These are phyloP conservation scores for Neolentinus lepideus DNA, from an alignment of 1,284 basidiomycete genomes.

Conservation along the genomic window DNA sequence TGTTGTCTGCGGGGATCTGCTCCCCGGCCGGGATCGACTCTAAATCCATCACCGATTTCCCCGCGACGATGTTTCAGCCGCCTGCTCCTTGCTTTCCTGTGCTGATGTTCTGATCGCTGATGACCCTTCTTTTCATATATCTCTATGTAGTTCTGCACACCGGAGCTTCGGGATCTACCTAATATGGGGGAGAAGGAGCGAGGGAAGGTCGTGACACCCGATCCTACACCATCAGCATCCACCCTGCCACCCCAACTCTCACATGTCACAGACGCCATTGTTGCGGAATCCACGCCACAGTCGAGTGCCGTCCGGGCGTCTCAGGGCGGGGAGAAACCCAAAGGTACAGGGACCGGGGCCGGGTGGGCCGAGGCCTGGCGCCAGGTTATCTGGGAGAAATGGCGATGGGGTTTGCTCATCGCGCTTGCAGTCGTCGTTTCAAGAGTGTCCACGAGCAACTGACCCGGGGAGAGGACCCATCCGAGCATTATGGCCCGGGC, in stretches of 20 bases:
- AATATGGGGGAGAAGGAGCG: slow-evolving; percentile 83
- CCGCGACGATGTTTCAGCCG: neutral
- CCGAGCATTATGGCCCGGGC: neutral
- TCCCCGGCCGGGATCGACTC: slow-evolving; percentile 5
- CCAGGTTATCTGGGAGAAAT: slow-evolving; percentile 71
- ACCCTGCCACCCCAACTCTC: slow-evolving; percentile 2
- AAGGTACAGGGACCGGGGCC: slow-evolving; percentile 11
- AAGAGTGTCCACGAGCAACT: slow-evolving; percentile 40
- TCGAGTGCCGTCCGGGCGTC: neutral
- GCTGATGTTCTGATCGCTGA: neutral
- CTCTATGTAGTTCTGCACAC: slow-evolving; percentile 59
- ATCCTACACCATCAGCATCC: slow-evolving; percentile 9
- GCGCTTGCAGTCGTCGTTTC: slow-evolving; percentile 71
- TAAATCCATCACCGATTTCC: neutral
- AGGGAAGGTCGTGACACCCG: slow-evolving; percentile 32
- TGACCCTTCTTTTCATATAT: slow-evolving; percentile 2
- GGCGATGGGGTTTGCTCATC: slow-evolving; percentile 75
- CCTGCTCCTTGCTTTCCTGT: neutral
- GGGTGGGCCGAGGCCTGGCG: slow-evolving; percentile 52
- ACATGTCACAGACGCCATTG: neutral
- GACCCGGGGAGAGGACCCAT: neutral
- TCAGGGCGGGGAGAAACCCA: slow-evolving; percentile 5
- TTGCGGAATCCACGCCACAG: neutral
- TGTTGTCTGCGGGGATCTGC: neutral
- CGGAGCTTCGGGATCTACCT: slow-evolving; percentile 63